Percentiles rank a stretch among this genome's conserved stretches.
phyloP scores from a whole-genome alignment of 1,139 yeast species.

The Yamadazyma blattariae region DNA sequence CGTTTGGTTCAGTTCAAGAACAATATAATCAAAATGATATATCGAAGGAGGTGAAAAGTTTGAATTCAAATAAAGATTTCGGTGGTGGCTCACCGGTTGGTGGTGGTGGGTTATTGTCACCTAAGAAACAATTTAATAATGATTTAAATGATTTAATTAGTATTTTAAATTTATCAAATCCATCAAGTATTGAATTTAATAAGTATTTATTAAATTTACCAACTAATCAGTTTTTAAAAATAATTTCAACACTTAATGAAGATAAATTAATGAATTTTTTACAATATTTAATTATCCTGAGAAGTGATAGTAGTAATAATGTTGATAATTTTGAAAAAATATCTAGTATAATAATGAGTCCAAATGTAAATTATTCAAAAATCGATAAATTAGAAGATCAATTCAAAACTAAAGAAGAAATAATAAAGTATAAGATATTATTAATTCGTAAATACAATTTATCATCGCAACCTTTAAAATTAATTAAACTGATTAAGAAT shows the following conservation, averaged over 20 bases:
- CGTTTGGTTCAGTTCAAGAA: constrained; percentile 32
- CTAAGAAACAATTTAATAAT: not conserved
- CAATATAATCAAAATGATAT: constrained; percentile 14
- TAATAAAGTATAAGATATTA: constrained; percentile 25
- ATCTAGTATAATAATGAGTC: constrained; percentile 28
- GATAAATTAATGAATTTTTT: constrained; percentile 25
- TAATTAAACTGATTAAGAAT: constrained; percentile 28
- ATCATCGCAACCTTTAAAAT: constrained; percentile 28
- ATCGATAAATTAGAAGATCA: not conserved
- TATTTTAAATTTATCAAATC: constrained; percentile 18
- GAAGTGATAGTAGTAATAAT: constrained; percentile 21
- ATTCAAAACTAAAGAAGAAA: constrained; percentile 12
- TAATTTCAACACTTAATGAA: constrained; percentile 24
- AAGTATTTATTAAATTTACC: constrained; percentile 13
- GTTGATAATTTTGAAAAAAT: constrained; percentile 24
- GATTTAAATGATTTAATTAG: constrained; percentile 15
- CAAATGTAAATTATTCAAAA: constrained; percentile 7
- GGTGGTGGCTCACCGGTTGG: too few species aligned
- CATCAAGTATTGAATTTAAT: constrained; percentile 12
- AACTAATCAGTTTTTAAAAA: constrained; percentile 16
- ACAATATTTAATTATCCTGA: constrained; percentile 15
- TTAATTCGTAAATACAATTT: constrained; percentile 36
- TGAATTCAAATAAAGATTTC: not conserved
- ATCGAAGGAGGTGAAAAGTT: not conserved
- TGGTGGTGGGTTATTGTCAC: too few species aligned